A percentile compares a stretch with the other conserved stretches of the same genome.
Evolutionary conservation across 2,329 filamentous ascomycete species (phyloP).

Genomic region (Arthrobotrys sphaeroides): DNA sequence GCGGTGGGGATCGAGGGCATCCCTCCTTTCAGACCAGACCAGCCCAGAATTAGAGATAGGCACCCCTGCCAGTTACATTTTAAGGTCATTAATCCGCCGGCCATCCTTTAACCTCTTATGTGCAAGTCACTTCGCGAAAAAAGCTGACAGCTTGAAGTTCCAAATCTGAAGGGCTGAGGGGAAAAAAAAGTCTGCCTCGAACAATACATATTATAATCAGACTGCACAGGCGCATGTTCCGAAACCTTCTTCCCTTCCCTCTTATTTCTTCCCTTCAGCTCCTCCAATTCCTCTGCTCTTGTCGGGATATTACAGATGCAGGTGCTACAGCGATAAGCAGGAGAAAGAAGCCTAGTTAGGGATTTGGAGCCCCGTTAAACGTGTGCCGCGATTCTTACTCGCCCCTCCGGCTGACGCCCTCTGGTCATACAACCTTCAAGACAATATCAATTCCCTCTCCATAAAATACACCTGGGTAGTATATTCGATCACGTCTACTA

Average conservation of each 20-base stretch:
- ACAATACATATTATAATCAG: slow-evolving; percentile 44
- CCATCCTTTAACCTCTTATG: slow-evolving; percentile 44
- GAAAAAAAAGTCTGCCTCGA: slow-evolving; percentile 44
- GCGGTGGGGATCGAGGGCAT: slow-evolving; percentile 32
- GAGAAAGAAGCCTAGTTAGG: slow-evolving; percentile 34
- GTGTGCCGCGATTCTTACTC: slow-evolving; percentile 23
- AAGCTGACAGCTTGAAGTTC: slow-evolving; percentile 51
- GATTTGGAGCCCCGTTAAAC: slow-evolving; percentile 3
- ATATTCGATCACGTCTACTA: slow-evolving; percentile 4
- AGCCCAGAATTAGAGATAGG: slow-evolving; percentile 44
- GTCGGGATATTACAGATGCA: slow-evolving; percentile 42
- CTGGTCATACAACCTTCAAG: not conserved
- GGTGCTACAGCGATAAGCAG: slow-evolving; percentile 47
- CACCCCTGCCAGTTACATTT: slow-evolving; percentile 50
- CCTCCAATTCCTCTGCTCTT: slow-evolving; percentile 8
- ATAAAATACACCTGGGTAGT: not conserved
- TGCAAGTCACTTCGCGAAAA: slow-evolving; percentile 44
- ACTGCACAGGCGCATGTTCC: slow-evolving; percentile 22
- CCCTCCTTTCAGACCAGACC: slow-evolving; percentile 43
- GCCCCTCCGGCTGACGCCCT: not conserved
- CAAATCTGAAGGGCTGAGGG: slow-evolving; percentile 45
- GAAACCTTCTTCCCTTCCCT: slow-evolving; percentile 11
- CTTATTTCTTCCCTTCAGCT: slow-evolving; percentile 1
- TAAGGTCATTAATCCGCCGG: slow-evolving; percentile 42
- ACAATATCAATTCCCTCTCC: slow-evolving; percentile 25